phyloP scores from a whole-genome alignment of 2,329 filamentous ascomycete genomes.

The Fusarium sp. region DNA sequence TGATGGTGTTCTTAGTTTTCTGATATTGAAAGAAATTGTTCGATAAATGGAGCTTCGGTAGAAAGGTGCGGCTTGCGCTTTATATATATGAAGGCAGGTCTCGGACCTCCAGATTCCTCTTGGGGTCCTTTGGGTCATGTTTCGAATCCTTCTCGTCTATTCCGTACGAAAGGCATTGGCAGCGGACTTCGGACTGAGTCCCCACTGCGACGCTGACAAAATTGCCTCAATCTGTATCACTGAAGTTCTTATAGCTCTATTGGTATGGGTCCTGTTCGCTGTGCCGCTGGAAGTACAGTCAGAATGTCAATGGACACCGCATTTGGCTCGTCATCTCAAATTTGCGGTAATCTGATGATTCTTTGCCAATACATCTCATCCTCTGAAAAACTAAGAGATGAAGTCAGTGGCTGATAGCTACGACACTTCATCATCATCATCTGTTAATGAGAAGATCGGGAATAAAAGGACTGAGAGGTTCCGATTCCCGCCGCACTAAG shows the following conservation, averaged over 20 bases:
- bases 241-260: too few relatives aligned
- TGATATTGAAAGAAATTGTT: accelerated
- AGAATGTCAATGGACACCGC: too few relatives aligned
- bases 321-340: neutral
- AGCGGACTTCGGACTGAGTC: neutral
- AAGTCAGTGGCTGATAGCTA: neutral
- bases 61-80: accelerated
- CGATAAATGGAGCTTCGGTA: accelerated
- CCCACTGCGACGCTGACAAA: neutral
- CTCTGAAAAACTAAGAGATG: accelerated
- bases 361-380: accelerated
- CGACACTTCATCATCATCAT: neutral
- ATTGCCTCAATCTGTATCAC: neutral
- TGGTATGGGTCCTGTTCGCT: neutral
- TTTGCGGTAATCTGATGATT: accelerated
- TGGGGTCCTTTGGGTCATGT: neutral
- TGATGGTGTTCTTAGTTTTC: neutral
- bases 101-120: neutral
- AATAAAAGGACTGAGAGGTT: neutral
- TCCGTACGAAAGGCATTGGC: neutral
- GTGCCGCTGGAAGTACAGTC: too few relatives aligned
- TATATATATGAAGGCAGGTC: neutral
- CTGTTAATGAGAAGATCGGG: too few relatives aligned
- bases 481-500: neutral
- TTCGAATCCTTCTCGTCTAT: neutral